Percentiles rank a stretch among this genome's conserved stretches.
Conservation (phyloP, 2,329 filamentous ascomycete genomes). For the Apiospora pterosperma region DNA sequence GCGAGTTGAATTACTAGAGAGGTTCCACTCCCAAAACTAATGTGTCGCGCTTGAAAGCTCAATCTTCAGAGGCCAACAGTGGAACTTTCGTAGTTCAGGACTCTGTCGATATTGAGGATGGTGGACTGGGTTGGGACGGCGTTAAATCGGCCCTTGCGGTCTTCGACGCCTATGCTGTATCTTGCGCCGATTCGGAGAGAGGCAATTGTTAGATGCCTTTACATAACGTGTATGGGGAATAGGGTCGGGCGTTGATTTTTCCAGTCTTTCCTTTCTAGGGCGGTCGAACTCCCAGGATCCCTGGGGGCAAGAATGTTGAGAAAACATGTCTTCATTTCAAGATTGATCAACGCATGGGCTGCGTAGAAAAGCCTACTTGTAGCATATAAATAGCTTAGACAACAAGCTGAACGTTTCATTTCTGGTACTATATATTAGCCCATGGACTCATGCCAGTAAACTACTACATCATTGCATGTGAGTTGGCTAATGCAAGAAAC, state of each 20-base stretch:
- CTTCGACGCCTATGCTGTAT: not conserved
- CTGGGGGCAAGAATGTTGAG: not conserved
- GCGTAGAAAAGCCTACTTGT: not conserved
- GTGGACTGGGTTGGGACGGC: not conserved
- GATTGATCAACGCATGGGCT: not conserved
- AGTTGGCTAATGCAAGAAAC: not conserved
- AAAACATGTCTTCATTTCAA: not conserved
- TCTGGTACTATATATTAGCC: not conserved
- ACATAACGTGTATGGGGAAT: not conserved
- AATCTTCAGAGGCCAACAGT: not conserved
- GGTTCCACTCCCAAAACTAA: not conserved
- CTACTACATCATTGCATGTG: not conserved
- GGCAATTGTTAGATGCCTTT: not conserved
- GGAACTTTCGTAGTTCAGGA: not conserved
- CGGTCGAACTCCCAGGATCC: not conserved
- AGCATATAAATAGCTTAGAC: slow-evolving; percentile 1
- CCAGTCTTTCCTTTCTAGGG: not conserved
- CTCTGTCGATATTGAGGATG: not conserved
- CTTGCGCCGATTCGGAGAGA: not conserved
- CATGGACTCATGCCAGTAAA: not conserved
- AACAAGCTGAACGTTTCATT: not conserved
- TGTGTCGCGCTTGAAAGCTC: not conserved
- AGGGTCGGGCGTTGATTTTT: not conserved
- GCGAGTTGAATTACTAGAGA: slow-evolving; percentile 82
- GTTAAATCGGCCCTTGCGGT: not conserved